Base-by-base conservation (phyloP, 768 basidiomycete species). In the Boletus huronensis region DNA sequence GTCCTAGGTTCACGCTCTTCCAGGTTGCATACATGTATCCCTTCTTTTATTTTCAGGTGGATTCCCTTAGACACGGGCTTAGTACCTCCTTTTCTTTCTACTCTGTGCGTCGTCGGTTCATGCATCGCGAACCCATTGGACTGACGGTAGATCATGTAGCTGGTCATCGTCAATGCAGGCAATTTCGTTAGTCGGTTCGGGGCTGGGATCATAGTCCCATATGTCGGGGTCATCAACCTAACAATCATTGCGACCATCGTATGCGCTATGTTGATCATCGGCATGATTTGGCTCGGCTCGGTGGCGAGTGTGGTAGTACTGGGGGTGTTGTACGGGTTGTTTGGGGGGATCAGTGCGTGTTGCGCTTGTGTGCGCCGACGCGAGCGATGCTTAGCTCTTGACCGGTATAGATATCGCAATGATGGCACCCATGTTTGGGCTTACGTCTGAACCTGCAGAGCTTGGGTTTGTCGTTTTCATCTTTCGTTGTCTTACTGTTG, bases 31-130 rank as follows among this genome's bases (percentile, higher is more conserved):
- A 76, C 29, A 77, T 74, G 53, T 81, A 78, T 47, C 81, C 83
- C 0, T 72, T 79, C 41, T 84, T 81, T 65, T 85, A 82, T 64
- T 69, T 86, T 19, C 84, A 86, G 58, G 61, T 84, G 6, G 77
- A 81, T 44, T 74, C 83, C 3, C 72, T 82, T 14, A 71, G 71
- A 52, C 80, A 80, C 44, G 79, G 79, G 3, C 69, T 83, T 26
- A 61, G 68, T 39, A 52, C 70, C 1, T 68, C 66, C 23, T 69
- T 86, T 16, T 76, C 83, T 0, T 84, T 84, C 58, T 84, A 84
- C 60, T 76, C 75, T 21, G 83, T 83, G 52, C 29, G 67, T 57
- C 11, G 14, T 34, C 35, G 11, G 2, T 47, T 34, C 7, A 28
- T 13, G 31, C 1, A 46, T 16, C 43, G 16, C 40, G 16, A 6